These are phyloP conservation scores for Amanita rubescens DNA, from an alignment of 768 basidiomycete species.

Conservation along the genomic window DNA sequence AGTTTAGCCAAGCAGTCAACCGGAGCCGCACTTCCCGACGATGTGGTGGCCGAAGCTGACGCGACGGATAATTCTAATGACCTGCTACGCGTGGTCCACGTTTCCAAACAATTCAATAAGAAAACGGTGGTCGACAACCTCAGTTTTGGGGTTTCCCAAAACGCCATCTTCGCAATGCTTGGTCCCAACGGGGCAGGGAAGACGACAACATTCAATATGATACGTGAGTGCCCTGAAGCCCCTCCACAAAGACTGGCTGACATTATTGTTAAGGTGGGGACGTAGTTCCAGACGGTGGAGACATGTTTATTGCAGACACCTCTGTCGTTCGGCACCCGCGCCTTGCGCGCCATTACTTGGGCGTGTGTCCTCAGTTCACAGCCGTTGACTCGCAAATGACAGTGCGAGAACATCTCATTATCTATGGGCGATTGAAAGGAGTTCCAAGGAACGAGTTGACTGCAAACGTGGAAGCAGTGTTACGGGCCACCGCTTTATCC, in stretches of 20 bases:
- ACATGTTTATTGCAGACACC: slow-evolving; percentile 57
- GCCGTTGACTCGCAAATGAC: slow-evolving; percentile 75
- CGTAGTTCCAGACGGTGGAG: slow-evolving; percentile 57
- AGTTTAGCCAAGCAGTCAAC: slow-evolving; percentile 1
- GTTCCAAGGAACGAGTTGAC: slow-evolving; percentile 44
- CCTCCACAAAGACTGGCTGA: background rate
- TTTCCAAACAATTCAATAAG: slow-evolving; percentile 53
- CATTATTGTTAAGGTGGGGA: slow-evolving; percentile 47
- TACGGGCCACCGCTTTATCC: slow-evolving; percentile 50
- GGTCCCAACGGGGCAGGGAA: slow-evolving; percentile 85
- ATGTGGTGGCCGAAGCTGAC: slow-evolving; percentile 49
- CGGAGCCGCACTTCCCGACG: slow-evolving; percentile 15
- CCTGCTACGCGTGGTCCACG: slow-evolving; percentile 51
- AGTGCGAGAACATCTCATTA: slow-evolving; percentile 65
- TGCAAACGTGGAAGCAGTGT: slow-evolving; percentile 46
- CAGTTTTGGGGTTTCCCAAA: slow-evolving; percentile 53
- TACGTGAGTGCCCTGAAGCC: slow-evolving; percentile 39
- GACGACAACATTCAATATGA: slow-evolving; percentile 76
- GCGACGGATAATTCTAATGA: slow-evolving; percentile 42
- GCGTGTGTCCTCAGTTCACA: slow-evolving; percentile 81
- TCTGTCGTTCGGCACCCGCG: slow-evolving; percentile 62
- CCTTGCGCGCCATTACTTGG: slow-evolving; percentile 58
- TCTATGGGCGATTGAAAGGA: slow-evolving; percentile 73
- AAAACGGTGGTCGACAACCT: slow-evolving; percentile 67
- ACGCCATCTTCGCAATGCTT: slow-evolving; percentile 63